phyloP scores from a whole-genome alignment of 2,329 filamentous ascomycete genomes.

The Cryphonectria radicalis region DNA sequence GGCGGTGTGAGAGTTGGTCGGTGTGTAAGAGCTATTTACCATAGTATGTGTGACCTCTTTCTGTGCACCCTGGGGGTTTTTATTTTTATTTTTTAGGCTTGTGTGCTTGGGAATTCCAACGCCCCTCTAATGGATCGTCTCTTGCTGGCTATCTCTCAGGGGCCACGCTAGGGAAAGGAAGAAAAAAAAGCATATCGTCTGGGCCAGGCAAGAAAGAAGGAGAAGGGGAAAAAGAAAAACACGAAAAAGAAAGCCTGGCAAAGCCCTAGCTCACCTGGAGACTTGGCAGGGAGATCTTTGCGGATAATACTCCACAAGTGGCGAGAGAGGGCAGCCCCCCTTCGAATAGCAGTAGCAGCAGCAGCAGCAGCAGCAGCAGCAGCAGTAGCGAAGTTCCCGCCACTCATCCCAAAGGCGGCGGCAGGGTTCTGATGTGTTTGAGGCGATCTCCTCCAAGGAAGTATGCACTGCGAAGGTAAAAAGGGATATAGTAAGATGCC shows the following conservation, averaged over 20 bases:
- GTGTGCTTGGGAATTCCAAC: neutral
- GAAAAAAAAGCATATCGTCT: neutral
- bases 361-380: neutral
- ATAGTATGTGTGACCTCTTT: neutral
- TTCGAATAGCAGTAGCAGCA: too few relatives aligned
- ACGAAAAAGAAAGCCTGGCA: too few relatives aligned
- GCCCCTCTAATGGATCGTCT: neutral
- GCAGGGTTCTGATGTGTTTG: neutral
- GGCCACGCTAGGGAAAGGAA: neutral
- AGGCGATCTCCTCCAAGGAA: neutral
- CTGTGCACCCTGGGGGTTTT: too few relatives aligned
- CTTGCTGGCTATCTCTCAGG: neutral
- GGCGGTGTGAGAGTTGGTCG: slow-evolving; percentile 2
- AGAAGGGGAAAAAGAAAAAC: neutral
- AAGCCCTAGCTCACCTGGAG: neutral
- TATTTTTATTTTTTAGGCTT: too few relatives aligned
- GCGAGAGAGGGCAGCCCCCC: neutral
- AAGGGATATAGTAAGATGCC: neutral
- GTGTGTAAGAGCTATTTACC: neutral
- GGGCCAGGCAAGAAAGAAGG: neutral
- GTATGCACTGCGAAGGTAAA: neutral
- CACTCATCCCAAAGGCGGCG: neutral
- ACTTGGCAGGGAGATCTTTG: neutral
- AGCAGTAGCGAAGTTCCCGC: neutral
- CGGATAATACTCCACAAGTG: slow-evolving; percentile 14